These are phyloP conservation scores for Ceriops tagal DNA, from an alignment of 345 rosid species.

Conservation along the genomic window DNA sequence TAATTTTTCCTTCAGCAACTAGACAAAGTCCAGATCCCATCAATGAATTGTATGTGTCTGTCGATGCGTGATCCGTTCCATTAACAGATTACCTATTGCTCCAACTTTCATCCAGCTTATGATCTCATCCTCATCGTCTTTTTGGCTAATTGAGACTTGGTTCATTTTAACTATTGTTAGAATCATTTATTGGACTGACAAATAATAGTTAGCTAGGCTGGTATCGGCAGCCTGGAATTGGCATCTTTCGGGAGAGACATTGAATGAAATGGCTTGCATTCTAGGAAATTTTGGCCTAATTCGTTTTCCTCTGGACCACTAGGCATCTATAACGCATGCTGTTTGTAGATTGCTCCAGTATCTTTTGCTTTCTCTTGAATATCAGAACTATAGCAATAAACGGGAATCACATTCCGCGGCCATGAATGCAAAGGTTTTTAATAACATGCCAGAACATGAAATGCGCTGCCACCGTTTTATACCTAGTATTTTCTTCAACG, in stretches of 20 bases:
- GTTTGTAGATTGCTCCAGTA: neutral
- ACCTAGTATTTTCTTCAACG: slow-evolving; percentile 10
- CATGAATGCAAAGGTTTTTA: slow-evolving; percentile 4
- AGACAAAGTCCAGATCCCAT: slow-evolving; percentile 21
- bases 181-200: neutral
- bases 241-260: slow-evolving; percentile 3
- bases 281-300: neutral
- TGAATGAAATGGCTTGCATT: slow-evolving; percentile 5
- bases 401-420: neutral
- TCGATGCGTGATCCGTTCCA: no score
- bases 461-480: slow-evolving; percentile 1
- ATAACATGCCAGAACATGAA: slow-evolving; percentile 7
- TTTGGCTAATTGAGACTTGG: neutral
- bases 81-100: no score
- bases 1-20: neutral
- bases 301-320: slow-evolving; percentile 25
- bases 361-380: slow-evolving; percentile 16
- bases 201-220: neutral
- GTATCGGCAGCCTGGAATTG: neutral
- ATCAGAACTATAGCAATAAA: neutral
- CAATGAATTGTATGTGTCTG: neutral
- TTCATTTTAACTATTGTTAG: neutral
- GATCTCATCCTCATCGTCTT: neutral
- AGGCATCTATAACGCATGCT: neutral
- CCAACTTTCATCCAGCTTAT: neutral